phyloP scores from a whole-genome alignment of 768 basidiomycete genomes.

The Tremella yokohamensis region DNA sequence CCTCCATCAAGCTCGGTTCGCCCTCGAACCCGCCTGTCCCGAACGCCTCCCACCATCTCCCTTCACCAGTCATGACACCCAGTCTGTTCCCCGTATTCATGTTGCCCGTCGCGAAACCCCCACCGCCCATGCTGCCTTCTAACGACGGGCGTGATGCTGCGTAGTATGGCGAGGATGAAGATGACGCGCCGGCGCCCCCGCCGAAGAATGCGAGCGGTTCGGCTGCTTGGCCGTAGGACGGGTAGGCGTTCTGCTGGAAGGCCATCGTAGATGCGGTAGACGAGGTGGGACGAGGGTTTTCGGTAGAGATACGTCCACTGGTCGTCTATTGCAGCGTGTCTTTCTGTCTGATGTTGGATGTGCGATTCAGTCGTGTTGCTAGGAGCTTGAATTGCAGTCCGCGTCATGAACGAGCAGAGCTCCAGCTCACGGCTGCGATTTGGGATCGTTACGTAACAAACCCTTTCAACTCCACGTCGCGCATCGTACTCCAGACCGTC shows the following conservation, averaged over 20 bases:
- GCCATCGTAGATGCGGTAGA: too few species aligned
- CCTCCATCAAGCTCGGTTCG: slow-evolving; percentile 91
- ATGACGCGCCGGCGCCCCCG: slow-evolving; percentile 9
- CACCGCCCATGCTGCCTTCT: slow-evolving; percentile 28
- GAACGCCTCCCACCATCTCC: slow-evolving; percentile 93
- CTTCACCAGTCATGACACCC: slow-evolving; percentile 57
- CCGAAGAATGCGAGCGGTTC: slow-evolving; percentile 51
- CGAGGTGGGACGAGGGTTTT: too few species aligned
- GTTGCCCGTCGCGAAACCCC: slow-evolving; percentile 52
- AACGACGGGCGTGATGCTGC: slow-evolving; percentile 28
- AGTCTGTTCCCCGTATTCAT: slow-evolving; percentile 25
- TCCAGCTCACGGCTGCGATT: too few species aligned
- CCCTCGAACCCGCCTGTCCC: slow-evolving; percentile 93
- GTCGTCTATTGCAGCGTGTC: too few species aligned
- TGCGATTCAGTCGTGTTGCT: too few species aligned
- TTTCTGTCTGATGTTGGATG: too few species aligned
- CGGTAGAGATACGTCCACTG: too few species aligned
- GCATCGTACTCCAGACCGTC: too few species aligned
- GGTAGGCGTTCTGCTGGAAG: slow-evolving; percentile 17
- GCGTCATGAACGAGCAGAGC: too few species aligned
- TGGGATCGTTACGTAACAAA: too few species aligned
- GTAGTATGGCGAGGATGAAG: slow-evolving; percentile 37
- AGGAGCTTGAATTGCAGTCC: too few species aligned
- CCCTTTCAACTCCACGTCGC: too few species aligned
- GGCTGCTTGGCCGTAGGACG: slow-evolving; percentile 17